Evolutionary conservation across 768 basidiomycete genomes (phyloP), one percentile per base, ranked within the genome.

Genomic region (Neoboletus magnificus): DNA sequence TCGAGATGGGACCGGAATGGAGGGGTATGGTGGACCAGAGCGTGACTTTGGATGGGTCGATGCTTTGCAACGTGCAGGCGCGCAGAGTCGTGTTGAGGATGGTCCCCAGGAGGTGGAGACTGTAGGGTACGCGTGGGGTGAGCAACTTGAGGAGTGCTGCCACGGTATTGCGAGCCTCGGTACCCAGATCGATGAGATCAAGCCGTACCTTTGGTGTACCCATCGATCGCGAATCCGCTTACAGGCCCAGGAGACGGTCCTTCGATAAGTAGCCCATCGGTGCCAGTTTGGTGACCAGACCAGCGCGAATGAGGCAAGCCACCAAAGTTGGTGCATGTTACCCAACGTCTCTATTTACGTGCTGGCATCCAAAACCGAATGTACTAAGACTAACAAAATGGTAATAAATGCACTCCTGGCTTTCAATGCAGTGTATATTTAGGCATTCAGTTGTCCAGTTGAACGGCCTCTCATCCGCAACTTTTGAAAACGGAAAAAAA

Each of bases 21-120:
- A 59, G 30, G 23, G 54, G 63, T 44, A 48, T 32, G 25, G 66
- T 62, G 4, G 66, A 65, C 66, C 67, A 64, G 36, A 63, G 52
- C 0, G 30, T 52, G 35, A 58, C 25, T 44, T 60, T 54, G 46
- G 66, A 57, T 48, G 57, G 33, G 30, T 68, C 54, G 3, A 58
- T 20, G n/a, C 42, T 43, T 45, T 20, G 59, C n/a, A 62, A 29
- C 3, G 50, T 56, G 37, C n/a, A 45, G 29, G 56, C 9, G 30
- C 62, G 66, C 25, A 46, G 55, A 39, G 43, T 36, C 12, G 62
- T 12, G 42, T 68, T 68, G 18, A 60, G 56, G 33, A 68, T 37
- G 50, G 32, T 18, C 15, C 66, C 64, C 10, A 68, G 52, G 42
- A 64, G 40, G 22, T 53, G 37, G 13, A 62, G 52, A 15, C 58